Evolutionary conservation across 139 green algal species (phyloP).

Genomic region (Tetratostichococcus sp.): DNA sequence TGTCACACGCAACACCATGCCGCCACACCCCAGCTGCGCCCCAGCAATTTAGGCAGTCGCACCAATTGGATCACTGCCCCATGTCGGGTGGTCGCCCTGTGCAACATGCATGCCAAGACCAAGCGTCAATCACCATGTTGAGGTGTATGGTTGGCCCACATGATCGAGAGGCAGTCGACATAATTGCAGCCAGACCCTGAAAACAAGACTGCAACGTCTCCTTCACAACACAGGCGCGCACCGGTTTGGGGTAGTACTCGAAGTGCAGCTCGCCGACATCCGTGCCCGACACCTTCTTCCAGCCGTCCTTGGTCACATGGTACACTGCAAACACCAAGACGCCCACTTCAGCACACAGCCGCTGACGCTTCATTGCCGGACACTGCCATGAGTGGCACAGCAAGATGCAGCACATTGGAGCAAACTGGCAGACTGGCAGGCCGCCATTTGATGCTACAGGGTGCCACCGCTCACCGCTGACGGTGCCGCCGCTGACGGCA

Average conservation of each 20-base stretch:
- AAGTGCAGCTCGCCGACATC: slow-evolving; percentile 96
- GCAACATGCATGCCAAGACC: too few relatives aligned
- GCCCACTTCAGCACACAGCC: not conserved
- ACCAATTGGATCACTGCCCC: not conserved
- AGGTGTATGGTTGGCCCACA: too few relatives aligned
- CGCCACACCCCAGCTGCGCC: not conserved
- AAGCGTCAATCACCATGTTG: too few relatives aligned
- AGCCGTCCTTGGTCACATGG: slow-evolving; percentile 91
- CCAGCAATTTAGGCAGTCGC: not conserved
- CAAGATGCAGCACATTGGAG: too few relatives aligned
- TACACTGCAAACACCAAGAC: slow-evolving; percentile 72
- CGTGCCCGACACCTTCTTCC: slow-evolving; percentile 93
- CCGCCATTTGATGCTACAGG: not conserved
- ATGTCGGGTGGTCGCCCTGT: not conserved
- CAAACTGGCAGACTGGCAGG: not conserved
- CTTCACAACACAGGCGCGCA: too few relatives aligned
- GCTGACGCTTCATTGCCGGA: too few relatives aligned
- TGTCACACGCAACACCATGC: not conserved
- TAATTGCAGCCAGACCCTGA: too few relatives aligned
- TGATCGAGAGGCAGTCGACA: too few relatives aligned
- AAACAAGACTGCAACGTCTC: too few relatives aligned
- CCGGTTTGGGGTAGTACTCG: slow-evolving; percentile 33
- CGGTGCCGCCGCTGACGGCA: slow-evolving; percentile 91
- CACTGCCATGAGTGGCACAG: too few relatives aligned
- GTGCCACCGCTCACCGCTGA: slow-evolving; percentile 78